Conservation (phyloP, 495 filamentous ascomycete genomes). For the Extremus antarcticus region DNA sequence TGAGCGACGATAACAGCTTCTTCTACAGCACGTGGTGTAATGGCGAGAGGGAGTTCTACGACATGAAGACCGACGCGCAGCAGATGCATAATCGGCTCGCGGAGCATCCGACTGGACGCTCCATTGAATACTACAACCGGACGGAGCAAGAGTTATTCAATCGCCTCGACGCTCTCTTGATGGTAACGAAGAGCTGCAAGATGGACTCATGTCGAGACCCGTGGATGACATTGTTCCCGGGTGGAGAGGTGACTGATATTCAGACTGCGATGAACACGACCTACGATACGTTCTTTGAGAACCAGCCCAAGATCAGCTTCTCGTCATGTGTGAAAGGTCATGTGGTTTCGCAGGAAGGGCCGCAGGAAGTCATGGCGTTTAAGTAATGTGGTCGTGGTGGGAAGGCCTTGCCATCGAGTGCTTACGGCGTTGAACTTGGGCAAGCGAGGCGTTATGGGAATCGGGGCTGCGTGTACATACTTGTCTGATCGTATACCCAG, state of each 20-base stretch:
- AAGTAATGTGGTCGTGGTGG: not conserved
- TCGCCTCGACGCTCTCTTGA: conserved; percentile 49
- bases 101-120: not conserved
- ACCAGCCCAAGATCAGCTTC: conserved; percentile 1
- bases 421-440: too few species aligned
- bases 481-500: too few species aligned
- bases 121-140: not conserved
- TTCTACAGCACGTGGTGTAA: conserved; percentile 19
- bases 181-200: conserved; percentile 57
- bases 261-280: conserved; percentile 23
- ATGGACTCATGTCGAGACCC: conserved; percentile 44
- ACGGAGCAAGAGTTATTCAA: not conserved
- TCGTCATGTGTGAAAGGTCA: not conserved
- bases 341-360: not conserved
- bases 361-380: not conserved
- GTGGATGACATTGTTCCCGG: conserved; percentile 49
- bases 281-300: conserved; percentile 4
- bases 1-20: not conserved
- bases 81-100: not conserved
- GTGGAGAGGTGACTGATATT: conserved; percentile 32
- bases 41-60: conserved; percentile 23
- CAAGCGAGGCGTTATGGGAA: too few species aligned
- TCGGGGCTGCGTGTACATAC: too few species aligned
- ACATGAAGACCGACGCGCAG: not conserved
- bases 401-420: too few species aligned